Conservation (phyloP, 192 early-diverging fungal genomes). For the Thoreauomyces humboldtii region DNA sequence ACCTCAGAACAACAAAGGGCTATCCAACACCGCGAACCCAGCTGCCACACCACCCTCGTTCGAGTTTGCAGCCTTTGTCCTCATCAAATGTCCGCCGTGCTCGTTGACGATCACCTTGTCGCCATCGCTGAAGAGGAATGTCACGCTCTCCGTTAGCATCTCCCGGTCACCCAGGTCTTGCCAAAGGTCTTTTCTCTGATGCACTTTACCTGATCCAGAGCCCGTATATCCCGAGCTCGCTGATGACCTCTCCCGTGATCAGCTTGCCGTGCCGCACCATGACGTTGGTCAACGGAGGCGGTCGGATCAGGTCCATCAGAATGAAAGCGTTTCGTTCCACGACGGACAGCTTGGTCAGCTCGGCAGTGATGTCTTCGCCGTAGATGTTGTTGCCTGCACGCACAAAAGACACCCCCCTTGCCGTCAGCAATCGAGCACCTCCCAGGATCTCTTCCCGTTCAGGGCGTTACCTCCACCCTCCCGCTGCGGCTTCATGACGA, state of each 20-base stretch:
- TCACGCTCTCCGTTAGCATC: not conserved
- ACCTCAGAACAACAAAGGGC: conserved; percentile 64
- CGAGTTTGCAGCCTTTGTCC: conserved; percentile 80
- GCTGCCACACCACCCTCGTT: conserved; percentile 96
- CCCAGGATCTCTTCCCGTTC: conserved; percentile 13
- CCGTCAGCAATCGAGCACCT: too few species aligned
- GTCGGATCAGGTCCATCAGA: conserved; percentile 91
- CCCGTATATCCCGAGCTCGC: conserved; percentile 93
- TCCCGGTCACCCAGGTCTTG: too few species aligned
- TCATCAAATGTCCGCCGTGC: conserved; percentile 82
- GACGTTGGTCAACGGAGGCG: conserved; percentile 68
- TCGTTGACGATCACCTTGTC: conserved; percentile 65
- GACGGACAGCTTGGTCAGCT: conserved; percentile 50
- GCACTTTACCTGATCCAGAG: conserved; percentile 82
- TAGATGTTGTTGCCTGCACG: conserved; percentile 79
- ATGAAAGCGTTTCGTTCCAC: conserved; percentile 83
- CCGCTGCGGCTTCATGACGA: conserved; percentile 94
- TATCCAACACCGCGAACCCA: conserved; percentile 92
- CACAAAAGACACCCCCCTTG: too few species aligned
- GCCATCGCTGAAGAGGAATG: conserved; percentile 47
- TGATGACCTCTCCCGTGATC: conserved; percentile 72
- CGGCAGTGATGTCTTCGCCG: conserved; percentile 70
- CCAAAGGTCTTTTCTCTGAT: too few species aligned
- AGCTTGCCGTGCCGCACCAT: conserved; percentile 77
- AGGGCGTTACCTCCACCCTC: conserved; percentile 79